A percentile compares a stretch with the other conserved stretches of the same genome.
phyloP scores from a whole-genome alignment of 768 basidiomycete genomes.

The Suillus variegatus region DNA sequence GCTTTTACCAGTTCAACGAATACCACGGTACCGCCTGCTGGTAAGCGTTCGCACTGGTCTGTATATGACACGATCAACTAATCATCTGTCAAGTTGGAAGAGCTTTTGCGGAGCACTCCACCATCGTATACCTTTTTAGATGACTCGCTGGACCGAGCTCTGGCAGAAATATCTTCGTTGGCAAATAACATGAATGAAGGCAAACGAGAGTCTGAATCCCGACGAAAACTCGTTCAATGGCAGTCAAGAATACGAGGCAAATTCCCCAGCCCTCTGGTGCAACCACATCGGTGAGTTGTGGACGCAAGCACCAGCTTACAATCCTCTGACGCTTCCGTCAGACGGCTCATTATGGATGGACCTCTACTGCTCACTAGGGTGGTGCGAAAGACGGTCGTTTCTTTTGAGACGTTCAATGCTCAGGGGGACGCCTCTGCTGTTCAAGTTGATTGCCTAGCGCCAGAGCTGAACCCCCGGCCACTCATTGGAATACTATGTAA shows the following conservation, averaged over 20 bases:
- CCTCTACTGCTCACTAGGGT: conserved; percentile 83
- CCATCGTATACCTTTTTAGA: conserved; percentile 73
- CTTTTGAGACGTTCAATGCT: conserved; percentile 78
- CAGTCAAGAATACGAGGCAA: conserved; percentile 85
- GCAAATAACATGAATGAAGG: conserved; percentile 98
- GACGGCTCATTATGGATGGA: conserved; percentile 94
- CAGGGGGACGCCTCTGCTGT: conserved; percentile 79
- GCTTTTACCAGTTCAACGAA: conserved; percentile 91
- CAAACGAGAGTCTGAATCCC: conserved; percentile 92
- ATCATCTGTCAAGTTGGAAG: conserved; percentile 59
- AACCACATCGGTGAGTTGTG: conserved; percentile 84
- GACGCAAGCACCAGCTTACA: conserved; percentile 2
- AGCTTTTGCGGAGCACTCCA: conserved; percentile 83
- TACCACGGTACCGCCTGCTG: conserved; percentile 94
- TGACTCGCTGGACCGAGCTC: conserved; percentile 82
- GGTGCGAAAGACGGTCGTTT: conserved; percentile 79
- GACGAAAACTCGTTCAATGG: conserved; percentile 89
- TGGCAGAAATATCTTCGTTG: conserved; percentile 83
- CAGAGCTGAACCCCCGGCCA: conserved; percentile 79
- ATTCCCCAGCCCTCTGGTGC: conserved; percentile 96
- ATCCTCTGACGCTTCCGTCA: conserved; percentile 30
- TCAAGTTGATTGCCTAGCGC: conserved; percentile 88
- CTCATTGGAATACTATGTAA: conserved; percentile 87
- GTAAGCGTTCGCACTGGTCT: conserved; percentile 47
- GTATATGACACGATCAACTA: not conserved